These are phyloP conservation scores for Clonostachys byssicola DNA, from an alignment of 2,329 filamentous ascomycete genomes.

Conservation along the genomic window DNA sequence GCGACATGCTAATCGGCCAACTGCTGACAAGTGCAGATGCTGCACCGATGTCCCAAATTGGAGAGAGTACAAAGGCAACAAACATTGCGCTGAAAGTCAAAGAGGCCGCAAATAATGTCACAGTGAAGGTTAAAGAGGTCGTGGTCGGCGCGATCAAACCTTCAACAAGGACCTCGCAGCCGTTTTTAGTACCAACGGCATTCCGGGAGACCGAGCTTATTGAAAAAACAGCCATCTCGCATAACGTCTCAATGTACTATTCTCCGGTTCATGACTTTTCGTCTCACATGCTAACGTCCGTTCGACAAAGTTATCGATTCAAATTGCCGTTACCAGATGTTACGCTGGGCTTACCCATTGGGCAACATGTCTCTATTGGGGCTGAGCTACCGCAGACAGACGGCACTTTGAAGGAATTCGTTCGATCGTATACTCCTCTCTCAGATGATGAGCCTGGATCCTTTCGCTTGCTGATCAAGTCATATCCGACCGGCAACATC, in stretches of 20 bases:
- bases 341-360: constrained; percentile 93
- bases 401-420: constrained; percentile 75
- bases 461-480: constrained; percentile 97
- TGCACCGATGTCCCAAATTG: no score
- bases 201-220: constrained; percentile 93
- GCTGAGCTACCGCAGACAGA: constrained; percentile 65
- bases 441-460: constrained; percentile 85
- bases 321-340: constrained; percentile 70
- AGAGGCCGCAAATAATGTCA: no score
- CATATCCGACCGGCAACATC: constrained; percentile 96
- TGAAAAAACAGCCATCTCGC: constrained; percentile 92
- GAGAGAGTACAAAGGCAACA: no score
- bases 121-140: no score
- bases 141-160: no score
- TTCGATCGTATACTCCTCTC: constrained; percentile 90
- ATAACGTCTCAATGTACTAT: constrained; percentile 99
- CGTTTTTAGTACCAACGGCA: no score
- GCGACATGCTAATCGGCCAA: no score
- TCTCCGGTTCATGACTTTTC: no score
- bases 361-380: constrained; percentile 96
- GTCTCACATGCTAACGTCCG: constrained; percentile 26
- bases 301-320: constrained; percentile 76
- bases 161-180: no score
- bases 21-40: no score
- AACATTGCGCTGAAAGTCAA: no score